Percentiles rank a stretch among this genome's conserved stretches.
These are phyloP conservation scores for Coelastrella sp. DNA, from an alignment of 139 green algal genomes.

Conservation along the genomic window DNA sequence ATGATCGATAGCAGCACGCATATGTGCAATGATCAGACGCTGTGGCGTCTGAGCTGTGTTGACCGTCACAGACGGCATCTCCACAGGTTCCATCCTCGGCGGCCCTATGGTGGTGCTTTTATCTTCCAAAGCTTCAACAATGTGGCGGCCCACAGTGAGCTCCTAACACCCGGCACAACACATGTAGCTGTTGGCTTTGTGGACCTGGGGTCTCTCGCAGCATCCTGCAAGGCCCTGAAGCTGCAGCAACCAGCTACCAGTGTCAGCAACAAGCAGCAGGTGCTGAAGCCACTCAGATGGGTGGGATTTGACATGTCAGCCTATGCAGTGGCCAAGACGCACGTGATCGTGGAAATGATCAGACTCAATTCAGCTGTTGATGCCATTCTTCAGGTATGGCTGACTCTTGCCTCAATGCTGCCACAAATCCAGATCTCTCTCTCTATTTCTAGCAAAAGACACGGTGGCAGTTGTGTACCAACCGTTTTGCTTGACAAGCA, in stretches of 20 bases:
- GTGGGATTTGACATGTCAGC: constrained; percentile 60
- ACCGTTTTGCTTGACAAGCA: too few relatives aligned
- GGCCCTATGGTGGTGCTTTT: background rate
- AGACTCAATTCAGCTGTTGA: constrained; percentile 35
- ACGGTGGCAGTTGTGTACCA: too few relatives aligned
- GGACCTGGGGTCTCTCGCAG: constrained; percentile 57
- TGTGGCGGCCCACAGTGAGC: background rate
- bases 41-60: too few relatives aligned
- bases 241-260: constrained; percentile 11
- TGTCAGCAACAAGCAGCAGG: background rate
- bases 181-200: constrained; percentile 69
- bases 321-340: constrained; percentile 60
- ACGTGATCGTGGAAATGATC: constrained; percentile 63
- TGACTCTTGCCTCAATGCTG: background rate
- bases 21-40: too few relatives aligned
- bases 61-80: too few relatives aligned
- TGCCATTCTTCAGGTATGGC: constrained; percentile 58
- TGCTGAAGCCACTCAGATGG: constrained; percentile 43
- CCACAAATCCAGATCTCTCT: too few relatives aligned
- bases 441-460: too few relatives aligned
- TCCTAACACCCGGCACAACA: constrained; percentile 37
- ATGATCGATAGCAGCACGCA: too few relatives aligned
- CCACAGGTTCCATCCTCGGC: too few relatives aligned
- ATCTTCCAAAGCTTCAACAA: constrained; percentile 42
- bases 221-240: background rate